A percentile compares a stretch with the other conserved stretches of the same genome.
Evolutionary conservation across 2,329 filamentous ascomycete species (phyloP).

Genomic region (Emydomyces testavorans): DNA sequence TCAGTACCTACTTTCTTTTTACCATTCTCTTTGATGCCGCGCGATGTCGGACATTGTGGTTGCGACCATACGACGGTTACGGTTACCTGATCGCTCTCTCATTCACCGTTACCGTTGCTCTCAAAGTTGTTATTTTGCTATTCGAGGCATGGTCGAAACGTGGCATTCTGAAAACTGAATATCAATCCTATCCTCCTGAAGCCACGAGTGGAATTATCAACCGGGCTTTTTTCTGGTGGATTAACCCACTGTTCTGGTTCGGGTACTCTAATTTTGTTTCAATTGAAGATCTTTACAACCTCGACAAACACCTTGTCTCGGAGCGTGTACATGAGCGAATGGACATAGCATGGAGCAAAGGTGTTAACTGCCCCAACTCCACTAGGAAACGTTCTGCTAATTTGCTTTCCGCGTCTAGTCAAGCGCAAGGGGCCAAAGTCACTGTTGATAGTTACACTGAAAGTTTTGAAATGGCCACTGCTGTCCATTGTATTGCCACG

Average conservation of each 20-base stretch:
- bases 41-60: conserved; percentile 36
- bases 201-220: conserved; percentile 43
- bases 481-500: conserved; percentile 26
- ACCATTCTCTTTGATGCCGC: conserved; percentile 39
- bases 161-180: conserved; percentile 30
- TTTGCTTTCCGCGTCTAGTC: conserved; percentile 21
- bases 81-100: conserved; percentile 33
- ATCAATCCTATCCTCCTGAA: conserved; percentile 38
- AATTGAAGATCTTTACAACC: conserved; percentile 35
- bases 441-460: conserved; percentile 24
- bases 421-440: conserved; percentile 21
- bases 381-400: neutral
- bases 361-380: conserved; percentile 20
- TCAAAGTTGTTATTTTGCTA: conserved; percentile 36
- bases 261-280: conserved; percentile 38
- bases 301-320: conserved; percentile 38
- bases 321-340: conserved; percentile 32
- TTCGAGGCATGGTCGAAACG: conserved; percentile 39
- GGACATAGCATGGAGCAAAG: conserved; percentile 31
- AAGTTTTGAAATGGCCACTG: conserved; percentile 27
- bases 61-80: conserved; percentile 23
- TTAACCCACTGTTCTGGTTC: conserved; percentile 41
- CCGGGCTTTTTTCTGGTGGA: conserved; percentile 43
- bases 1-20: conserved; percentile 39
- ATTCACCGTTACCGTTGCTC: conserved; percentile 32